Percentiles rank a stretch among this genome's conserved stretches.
Conservation (phyloP, 164 flowering plant genomes). For the Hamamelis virginiana region DNA sequence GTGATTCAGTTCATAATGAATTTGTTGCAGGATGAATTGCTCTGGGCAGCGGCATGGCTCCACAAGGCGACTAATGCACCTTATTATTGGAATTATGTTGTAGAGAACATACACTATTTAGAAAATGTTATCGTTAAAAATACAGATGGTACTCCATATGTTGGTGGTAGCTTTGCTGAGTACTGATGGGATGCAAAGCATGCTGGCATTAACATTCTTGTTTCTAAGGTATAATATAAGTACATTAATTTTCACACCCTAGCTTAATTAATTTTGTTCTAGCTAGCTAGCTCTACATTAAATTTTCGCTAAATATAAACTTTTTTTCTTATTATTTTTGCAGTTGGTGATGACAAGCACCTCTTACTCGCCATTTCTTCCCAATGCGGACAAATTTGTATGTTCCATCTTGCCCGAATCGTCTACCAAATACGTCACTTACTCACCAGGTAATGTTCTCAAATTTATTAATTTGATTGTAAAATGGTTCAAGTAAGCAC, state of each 20-base stretch:
- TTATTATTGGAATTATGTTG: slow-evolving; percentile 33
- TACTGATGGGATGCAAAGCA: slow-evolving; percentile 60
- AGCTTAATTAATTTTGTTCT: no score
- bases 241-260: neutral
- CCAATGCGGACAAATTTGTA: slow-evolving; percentile 42
- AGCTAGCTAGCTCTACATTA: no score
- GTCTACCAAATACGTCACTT: slow-evolving; percentile 39
- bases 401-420: slow-evolving; percentile 58
- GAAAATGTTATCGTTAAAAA: neutral
- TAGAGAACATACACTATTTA: slow-evolving; percentile 19
- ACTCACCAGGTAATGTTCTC: slow-evolving; percentile 40
- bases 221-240: slow-evolving; percentile 29
- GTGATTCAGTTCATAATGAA: no score
- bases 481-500: no score
- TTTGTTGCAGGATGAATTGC: slow-evolving; percentile 44
- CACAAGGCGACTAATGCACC: slow-evolving; percentile 31
- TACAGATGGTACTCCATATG: neutral
- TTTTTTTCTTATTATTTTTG: neutral
- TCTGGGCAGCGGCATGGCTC: slow-evolving; percentile 65
- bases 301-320: no score
- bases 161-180: slow-evolving; percentile 32
- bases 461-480: no score
- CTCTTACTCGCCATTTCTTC: slow-evolving; percentile 14
- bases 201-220: slow-evolving; percentile 46
- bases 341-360: slow-evolving; percentile 12